These are phyloP conservation scores for Brassica cretica DNA, from an alignment of 345 rosid species.

Conservation along the genomic window DNA sequence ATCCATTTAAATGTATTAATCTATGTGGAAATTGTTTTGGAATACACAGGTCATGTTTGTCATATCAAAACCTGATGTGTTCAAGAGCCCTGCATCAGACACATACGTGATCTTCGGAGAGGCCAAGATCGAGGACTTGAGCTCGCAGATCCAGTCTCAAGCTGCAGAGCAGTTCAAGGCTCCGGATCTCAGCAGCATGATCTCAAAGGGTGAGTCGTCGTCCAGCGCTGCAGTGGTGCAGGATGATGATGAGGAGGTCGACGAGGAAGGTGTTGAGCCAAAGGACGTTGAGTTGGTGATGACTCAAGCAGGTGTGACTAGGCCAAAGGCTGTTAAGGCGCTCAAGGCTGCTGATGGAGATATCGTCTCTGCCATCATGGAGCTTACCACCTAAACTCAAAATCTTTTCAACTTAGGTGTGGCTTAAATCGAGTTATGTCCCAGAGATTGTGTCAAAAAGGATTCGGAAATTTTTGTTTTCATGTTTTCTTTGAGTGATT, in stretches of 20 bases:
- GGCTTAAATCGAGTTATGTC: constrained; percentile 40
- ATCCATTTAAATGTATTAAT: not conserved
- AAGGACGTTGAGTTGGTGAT: constrained; percentile 90
- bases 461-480: constrained; percentile 10
- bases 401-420: constrained; percentile 17
- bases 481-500: constrained; percentile 27
- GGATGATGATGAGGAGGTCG: constrained; percentile 83
- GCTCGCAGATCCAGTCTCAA: constrained; percentile 81
- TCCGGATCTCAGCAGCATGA: constrained; percentile 63
- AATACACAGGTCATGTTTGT: constrained; percentile 74
- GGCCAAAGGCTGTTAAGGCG: constrained; percentile 76
- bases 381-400: constrained; percentile 63
- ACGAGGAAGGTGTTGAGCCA: constrained; percentile 83
- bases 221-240: constrained; percentile 50
- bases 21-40: not conserved
- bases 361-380: constrained; percentile 90
- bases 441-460: not conserved
- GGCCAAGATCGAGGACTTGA: constrained; percentile 90
- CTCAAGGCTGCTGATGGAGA: constrained; percentile 81
- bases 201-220: constrained; percentile 67
- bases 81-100: constrained; percentile 87
- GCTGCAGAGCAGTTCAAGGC: constrained; percentile 91
- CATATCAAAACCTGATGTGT: constrained; percentile 90
- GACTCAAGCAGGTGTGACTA: constrained; percentile 92
- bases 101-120: constrained; percentile 88